These are phyloP conservation scores for Gracilaria caudata DNA, from an alignment of 23 red algal genomes.

Conservation along the genomic window DNA sequence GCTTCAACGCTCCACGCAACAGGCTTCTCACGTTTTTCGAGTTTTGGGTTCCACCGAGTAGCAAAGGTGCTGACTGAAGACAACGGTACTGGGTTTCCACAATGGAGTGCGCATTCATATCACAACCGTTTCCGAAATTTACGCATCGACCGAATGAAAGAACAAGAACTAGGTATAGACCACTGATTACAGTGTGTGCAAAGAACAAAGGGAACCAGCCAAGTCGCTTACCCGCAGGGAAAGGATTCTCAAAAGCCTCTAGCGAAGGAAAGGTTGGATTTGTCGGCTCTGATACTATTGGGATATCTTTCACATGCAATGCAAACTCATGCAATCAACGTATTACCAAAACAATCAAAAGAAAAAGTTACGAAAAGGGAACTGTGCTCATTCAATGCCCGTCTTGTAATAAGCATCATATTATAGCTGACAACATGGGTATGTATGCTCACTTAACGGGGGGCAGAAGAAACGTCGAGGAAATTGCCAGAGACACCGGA, in stretches of 20 bases:
- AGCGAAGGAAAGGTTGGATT: constrained; percentile 46
- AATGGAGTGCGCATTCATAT: neutral
- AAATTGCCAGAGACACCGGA: constrained; percentile 52
- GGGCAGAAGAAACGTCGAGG: constrained; percentile 59
- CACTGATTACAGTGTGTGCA: constrained; percentile 10
- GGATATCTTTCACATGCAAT: constrained; percentile 70
- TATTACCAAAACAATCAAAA: constrained; percentile 29
- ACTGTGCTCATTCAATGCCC: constrained; percentile 70
- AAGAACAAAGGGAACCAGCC: neutral
- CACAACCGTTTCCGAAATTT: neutral
- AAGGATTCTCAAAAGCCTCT: constrained; percentile 8
- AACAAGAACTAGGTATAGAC: constrained; percentile 10
- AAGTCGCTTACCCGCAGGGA: neutral
- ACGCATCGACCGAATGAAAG: neutral
- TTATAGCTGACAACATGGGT: constrained; percentile 69
- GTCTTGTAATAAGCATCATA: constrained; percentile 54
- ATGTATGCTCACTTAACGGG: constrained; percentile 64
- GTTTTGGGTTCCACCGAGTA: too few relatives aligned
- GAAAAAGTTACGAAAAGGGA: constrained; percentile 57
- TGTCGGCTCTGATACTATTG: constrained; percentile 57
- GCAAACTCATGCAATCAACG: constrained; percentile 46
- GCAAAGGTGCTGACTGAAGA: too few relatives aligned
- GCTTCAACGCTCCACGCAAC: too few relatives aligned
- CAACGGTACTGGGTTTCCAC: neutral
- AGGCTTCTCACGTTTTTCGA: too few relatives aligned